A percentile compares a stretch with the other conserved stretches of the same genome.
Evolutionary conservation across 164 flowering plant genomes (phyloP).

Genomic region (Umbellularia californica): DNA sequence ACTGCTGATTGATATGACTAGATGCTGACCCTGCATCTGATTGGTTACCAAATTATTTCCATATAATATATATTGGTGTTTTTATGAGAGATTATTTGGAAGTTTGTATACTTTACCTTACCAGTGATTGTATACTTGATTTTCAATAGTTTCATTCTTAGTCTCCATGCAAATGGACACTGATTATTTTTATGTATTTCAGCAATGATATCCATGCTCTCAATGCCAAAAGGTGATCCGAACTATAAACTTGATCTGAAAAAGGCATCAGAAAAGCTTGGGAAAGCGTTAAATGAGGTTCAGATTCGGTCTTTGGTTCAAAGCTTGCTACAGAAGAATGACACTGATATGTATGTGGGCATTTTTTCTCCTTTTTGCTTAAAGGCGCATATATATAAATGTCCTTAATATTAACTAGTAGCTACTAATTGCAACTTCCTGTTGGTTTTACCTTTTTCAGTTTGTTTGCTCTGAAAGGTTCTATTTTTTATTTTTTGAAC

Average conservation of each 20-base stretch:
- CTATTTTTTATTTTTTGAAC: background rate
- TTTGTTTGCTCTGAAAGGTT: background rate
- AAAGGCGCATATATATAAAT: background rate
- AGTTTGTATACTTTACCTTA: too few species aligned
- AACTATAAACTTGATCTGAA: conserved; percentile 27
- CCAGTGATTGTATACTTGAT: too few species aligned
- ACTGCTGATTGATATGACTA: too few species aligned
- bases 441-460: background rate
- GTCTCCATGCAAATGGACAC: background rate
- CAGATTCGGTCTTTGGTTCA: conserved; percentile 54
- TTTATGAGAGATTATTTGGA: too few species aligned
- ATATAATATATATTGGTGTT: too few species aligned
- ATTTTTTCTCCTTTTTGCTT: background rate
- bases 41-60: too few species aligned
- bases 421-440: too few species aligned
- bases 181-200: conserved; percentile 24
- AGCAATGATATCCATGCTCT: conserved; percentile 56
- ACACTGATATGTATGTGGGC: conserved; percentile 51
- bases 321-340: conserved; percentile 45
- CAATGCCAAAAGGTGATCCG: conserved; percentile 29
- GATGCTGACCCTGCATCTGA: too few species aligned
- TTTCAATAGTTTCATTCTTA: too few species aligned
- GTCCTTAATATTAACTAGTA: too few species aligned
- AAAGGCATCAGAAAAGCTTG: conserved; percentile 68
- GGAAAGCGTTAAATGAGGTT: conserved; percentile 51